These are phyloP conservation scores for Akebia trifoliata DNA, from an alignment of 164 flowering plant genomes.

Conservation along the genomic window DNA sequence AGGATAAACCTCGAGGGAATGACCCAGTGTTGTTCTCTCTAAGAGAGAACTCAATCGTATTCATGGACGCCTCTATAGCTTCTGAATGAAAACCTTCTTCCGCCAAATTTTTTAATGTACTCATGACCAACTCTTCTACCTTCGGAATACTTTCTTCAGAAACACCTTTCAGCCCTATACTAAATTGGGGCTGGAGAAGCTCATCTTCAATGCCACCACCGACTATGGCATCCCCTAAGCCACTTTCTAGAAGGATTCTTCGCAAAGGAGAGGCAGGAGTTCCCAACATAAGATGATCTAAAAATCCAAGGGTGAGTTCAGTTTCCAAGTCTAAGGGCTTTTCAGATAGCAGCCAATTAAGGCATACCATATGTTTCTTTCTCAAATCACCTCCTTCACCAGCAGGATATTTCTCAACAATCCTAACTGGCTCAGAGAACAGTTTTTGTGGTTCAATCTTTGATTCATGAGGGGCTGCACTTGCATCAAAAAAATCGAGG, in stretches of 20 bases:
- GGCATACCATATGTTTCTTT: constrained; percentile 94
- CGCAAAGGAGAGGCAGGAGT: constrained; percentile 97
- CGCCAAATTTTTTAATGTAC: constrained; percentile 57
- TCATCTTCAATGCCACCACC: constrained; percentile 96
- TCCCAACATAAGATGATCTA: constrained; percentile 95
- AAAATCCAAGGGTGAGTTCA: constrained; percentile 83
- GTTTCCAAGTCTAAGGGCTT: constrained; percentile 90
- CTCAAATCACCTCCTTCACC: constrained; percentile 76
- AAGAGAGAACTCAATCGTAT: constrained; percentile 94
- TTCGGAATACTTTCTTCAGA: constrained; percentile 71
- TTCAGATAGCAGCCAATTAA: constrained; percentile 94
- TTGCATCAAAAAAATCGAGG: constrained; percentile 78
- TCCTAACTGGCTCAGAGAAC: constrained; percentile 67
- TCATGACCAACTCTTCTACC: constrained; percentile 78
- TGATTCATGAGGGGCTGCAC: constrained; percentile 61
- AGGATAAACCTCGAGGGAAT: constrained; percentile 92
- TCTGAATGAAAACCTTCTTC: constrained; percentile 88
- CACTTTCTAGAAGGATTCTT: constrained; percentile 83
- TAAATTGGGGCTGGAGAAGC: constrained; percentile 94
- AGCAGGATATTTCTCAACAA: constrained; percentile 91
- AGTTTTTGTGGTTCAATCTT: constrained; percentile 57
- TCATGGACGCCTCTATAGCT: constrained; percentile 97
- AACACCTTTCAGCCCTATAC: constrained; percentile 89
- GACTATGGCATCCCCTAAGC: constrained; percentile 91
- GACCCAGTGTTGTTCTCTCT: constrained; percentile 98